Evolutionary conservation across 164 flowering plant genomes (phyloP), one percentile per base, ranked within the genome.

Genomic region (Berberis vulgaris): DNA sequence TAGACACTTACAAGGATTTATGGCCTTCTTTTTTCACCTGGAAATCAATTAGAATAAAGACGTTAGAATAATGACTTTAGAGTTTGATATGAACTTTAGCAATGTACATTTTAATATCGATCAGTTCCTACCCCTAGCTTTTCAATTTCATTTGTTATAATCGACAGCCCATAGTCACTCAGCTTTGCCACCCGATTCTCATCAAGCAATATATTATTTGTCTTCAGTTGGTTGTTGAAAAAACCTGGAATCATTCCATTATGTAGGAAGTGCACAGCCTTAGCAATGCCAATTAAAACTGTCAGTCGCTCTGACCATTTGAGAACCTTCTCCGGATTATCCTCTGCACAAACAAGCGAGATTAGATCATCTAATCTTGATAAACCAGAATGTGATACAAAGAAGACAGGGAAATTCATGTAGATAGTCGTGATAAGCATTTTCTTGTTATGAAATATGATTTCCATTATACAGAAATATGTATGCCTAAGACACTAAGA

Each of bases 261-360:
- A 68, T 93, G 98, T 62, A 93, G 81, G 69, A 88, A 90, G 69
- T 88, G 91, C 54, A 86, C 96, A 61, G 96, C 97, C 78, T 86
- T 88, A 41, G 96, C 98, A 66, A 88, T 81, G 46, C 89, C 88
- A 69, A 88, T 86, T 50, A 90, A 77, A 70, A 93, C 73, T 7
- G 83, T 72, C 72, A 93, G 78, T 73, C 97, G 82, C 63, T 89
- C 96, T 43, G 96, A 70, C 98, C 98, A 93, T 64, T 78, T 85
- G 9, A 88, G 85, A 58, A 70, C 78, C 70, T 79, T 85, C 69
- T 79, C 88, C 26, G 83, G 80, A 63, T n/a, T 57, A 67, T 60
- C 71, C 52, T 83, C 96, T 88, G 85, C 80, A 70, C n/a, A 54
- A 26, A 50, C 8, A 47, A 47, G 1, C 9, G 50, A 11, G 10